phyloP scores from a whole-genome alignment of 306 rosid genomes.

The Rosa multiflora region DNA sequence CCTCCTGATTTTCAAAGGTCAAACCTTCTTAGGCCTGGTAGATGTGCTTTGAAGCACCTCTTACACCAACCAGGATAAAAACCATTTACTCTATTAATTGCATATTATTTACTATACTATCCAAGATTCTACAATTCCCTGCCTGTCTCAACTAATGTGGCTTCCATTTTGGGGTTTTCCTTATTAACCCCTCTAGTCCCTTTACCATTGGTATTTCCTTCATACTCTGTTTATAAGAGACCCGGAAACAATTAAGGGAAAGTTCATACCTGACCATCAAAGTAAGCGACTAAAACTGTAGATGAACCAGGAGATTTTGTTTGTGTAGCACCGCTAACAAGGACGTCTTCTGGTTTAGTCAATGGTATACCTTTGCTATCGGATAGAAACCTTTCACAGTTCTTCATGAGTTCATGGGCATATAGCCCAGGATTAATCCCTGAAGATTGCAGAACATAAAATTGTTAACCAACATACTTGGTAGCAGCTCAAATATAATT shows the following conservation, averaged over 20 bases:
- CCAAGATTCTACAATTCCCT: neutral
- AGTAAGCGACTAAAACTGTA: conserved; percentile 55
- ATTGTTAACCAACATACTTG: neutral
- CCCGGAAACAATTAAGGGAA: conserved; percentile 5
- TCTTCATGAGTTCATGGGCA: conserved; percentile 62
- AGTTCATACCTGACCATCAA: conserved; percentile 71
- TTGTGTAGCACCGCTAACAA: conserved; percentile 47
- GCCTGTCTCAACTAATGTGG: neutral
- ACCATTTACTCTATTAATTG: neutral
- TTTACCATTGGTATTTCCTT: neutral
- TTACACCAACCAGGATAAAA: neutral
- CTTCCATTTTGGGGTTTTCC: neutral
- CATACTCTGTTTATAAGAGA: neutral
- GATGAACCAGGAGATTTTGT: conserved; percentile 58
- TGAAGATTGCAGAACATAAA: conserved; percentile 19
- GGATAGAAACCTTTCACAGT: conserved; percentile 48
- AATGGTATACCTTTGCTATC: conserved; percentile 33
- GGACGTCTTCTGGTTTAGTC: conserved; percentile 52
- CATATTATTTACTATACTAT: neutral
- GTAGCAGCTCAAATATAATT: neutral
- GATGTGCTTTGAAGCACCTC: neutral
- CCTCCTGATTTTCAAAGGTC: neutral
- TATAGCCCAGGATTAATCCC: conserved; percentile 49
- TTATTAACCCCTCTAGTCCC: neutral
- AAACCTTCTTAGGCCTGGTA: neutral